Evolutionary conservation across 768 basidiomycete species (phyloP).

Genomic region (Boletus barrowsii): DNA sequence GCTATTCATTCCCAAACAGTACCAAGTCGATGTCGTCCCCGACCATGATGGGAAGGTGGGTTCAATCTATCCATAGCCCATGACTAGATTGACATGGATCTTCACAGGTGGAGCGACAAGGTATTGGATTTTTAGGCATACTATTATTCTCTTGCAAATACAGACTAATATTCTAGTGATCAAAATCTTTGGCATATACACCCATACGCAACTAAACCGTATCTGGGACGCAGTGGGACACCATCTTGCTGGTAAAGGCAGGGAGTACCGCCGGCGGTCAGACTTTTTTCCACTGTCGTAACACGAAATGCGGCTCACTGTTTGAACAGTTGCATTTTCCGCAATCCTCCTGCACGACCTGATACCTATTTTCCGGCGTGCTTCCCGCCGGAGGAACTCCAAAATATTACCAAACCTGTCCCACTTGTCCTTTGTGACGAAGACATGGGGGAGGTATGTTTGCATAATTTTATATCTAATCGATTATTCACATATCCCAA

Average conservation of each 20-base stretch:
- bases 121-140: slow-evolving; percentile 17
- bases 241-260: slow-evolving; percentile 42
- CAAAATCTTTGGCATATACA: slow-evolving; percentile 49
- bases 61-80: not conserved
- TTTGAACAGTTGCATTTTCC: slow-evolving; percentile 44
- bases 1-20: slow-evolving; percentile 29
- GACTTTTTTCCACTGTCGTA: not conserved
- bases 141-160: not conserved
- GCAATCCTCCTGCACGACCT: slow-evolving; percentile 36
- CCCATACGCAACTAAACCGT: slow-evolving; percentile 44
- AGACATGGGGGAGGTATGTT: slow-evolving; percentile 45
- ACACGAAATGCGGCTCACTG: not conserved
- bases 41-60: slow-evolving; percentile 35
- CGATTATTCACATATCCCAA: not conserved
- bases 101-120: slow-evolving; percentile 39
- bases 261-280: slow-evolving; percentile 54
- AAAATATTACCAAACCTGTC: slow-evolving; percentile 9
- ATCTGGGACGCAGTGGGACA: slow-evolving; percentile 47
- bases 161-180: slow-evolving; percentile 33
- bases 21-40: slow-evolving; percentile 47
- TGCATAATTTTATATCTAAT: not conserved
- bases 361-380: slow-evolving; percentile 48
- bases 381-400: slow-evolving; percentile 43
- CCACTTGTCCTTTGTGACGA: slow-evolving; percentile 40
- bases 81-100: not conserved